These are phyloP conservation scores for Strigomonas culicis DNA, from an alignment of 208 protist species.

Conservation along the genomic window DNA sequence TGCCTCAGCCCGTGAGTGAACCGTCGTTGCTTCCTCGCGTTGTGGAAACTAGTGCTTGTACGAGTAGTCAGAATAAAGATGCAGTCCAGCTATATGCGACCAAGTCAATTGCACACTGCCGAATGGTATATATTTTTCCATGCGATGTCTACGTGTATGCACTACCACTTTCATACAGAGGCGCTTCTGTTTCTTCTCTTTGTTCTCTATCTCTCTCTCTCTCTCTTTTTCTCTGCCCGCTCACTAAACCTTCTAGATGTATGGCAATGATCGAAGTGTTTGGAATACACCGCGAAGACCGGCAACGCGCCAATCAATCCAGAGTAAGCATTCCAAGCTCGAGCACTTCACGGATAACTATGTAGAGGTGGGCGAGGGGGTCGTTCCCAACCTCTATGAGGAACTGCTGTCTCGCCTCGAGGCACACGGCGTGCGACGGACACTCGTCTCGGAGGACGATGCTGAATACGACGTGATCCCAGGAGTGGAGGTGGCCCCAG, in stretches of 20 bases:
- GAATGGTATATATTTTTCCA: too few relatives aligned
- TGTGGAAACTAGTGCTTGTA: background rate
- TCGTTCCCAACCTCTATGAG: constrained; percentile 20
- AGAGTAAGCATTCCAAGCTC: background rate
- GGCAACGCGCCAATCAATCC: background rate
- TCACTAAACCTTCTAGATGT: background rate
- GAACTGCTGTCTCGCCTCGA: constrained; percentile 71
- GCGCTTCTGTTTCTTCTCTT: background rate
- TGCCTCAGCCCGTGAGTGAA: too few relatives aligned
- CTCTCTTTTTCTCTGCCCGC: background rate
- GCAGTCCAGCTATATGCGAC: too few relatives aligned
- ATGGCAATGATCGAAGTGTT: too few relatives aligned
- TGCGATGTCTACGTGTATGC: too few relatives aligned
- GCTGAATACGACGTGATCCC: constrained; percentile 22
- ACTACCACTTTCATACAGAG: too few relatives aligned
- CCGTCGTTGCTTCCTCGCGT: too few relatives aligned
- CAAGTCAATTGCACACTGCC: too few relatives aligned
- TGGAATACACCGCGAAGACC: background rate
- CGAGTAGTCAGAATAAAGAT: background rate
- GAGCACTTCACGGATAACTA: background rate
- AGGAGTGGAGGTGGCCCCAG: constrained; percentile 5
- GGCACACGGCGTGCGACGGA: constrained; percentile 80
- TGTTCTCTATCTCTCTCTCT: constrained; percentile 6
- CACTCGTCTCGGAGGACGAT: constrained; percentile 28
- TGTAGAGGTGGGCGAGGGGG: background rate